Percentiles rank a stretch among this genome's conserved stretches.
Evolutionary conservation across 768 basidiomycete species (phyloP).

Genomic region (Lactarius deliciosus): DNA sequence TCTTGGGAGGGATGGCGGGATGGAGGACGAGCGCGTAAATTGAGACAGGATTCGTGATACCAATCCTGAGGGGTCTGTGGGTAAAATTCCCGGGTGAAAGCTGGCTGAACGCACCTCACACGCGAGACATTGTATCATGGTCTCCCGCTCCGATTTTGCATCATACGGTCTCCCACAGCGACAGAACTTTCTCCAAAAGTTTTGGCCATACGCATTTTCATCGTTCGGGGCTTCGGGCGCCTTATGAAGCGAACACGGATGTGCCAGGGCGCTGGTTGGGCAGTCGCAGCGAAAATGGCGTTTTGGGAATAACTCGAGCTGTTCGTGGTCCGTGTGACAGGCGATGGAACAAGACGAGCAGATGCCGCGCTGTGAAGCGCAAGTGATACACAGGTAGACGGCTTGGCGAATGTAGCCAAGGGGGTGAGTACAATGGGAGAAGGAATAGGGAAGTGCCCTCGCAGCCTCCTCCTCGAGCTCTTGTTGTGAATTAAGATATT

Average conservation of each 20-base stretch:
- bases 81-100: conserved; percentile 16
- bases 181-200: conserved; percentile 72
- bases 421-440: conserved; percentile 44
- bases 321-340: conserved; percentile 85
- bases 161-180: conserved; percentile 73
- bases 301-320: conserved; percentile 86
- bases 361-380: conserved; percentile 63
- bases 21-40: conserved; percentile 65
- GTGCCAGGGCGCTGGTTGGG: conserved; percentile 61
- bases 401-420: conserved; percentile 58
- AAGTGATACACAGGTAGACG: conserved; percentile 79
- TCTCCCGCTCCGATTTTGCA: conserved; percentile 68
- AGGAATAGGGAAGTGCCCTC: conserved; percentile 43
- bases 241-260: conserved; percentile 63
- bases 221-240: conserved; percentile 53
- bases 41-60: conserved; percentile 89
- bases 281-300: conserved; percentile 83
- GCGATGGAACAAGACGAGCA: conserved; percentile 85
- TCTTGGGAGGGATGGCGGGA: conserved; percentile 44
- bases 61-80: conserved; percentile 58
- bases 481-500: conserved; percentile 36
- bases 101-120: conserved; percentile 62
- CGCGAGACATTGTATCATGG: conserved; percentile 85
- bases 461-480: conserved; percentile 42
- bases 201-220: conserved; percentile 67